Percentiles rank a stretch among this genome's conserved stretches.
Evolutionary conservation across 2,329 filamentous ascomycete species (phyloP).

Genomic region (Epichloe aotearoae): DNA sequence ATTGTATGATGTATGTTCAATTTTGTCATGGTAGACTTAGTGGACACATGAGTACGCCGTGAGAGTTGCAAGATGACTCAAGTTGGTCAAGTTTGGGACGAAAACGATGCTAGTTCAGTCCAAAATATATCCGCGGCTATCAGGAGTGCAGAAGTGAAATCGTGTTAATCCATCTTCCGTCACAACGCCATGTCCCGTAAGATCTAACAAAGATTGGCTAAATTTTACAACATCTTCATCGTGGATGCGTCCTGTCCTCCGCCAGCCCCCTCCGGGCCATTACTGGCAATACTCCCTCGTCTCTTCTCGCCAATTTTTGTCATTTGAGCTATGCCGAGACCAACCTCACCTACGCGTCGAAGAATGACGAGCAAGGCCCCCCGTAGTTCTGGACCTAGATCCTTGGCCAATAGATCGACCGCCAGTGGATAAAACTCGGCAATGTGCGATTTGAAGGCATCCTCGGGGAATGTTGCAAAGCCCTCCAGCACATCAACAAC

Average conservation of each 20-base stretch:
- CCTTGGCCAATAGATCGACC: conserved; percentile 70
- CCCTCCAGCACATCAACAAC: conserved; percentile 95
- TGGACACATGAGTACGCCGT: too few relatives aligned
- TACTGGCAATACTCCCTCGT: conserved; percentile 28
- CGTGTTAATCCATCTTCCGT: conserved; percentile 14
- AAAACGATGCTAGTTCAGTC: too few relatives aligned
- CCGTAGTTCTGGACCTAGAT: conserved; percentile 69
- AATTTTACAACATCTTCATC: conserved; percentile 21
- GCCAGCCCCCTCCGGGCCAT: conserved; percentile 15
- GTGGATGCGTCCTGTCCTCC: conserved; percentile 20
- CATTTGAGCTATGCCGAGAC: conserved; percentile 43
- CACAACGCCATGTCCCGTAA: conserved; percentile 16
- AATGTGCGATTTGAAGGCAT: conserved; percentile 69
- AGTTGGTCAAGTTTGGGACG: not conserved
- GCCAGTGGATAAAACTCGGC: conserved; percentile 74
- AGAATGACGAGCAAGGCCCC: conserved; percentile 63
- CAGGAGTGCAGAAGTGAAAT: conserved; percentile 6
- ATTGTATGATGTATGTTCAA: too few relatives aligned
- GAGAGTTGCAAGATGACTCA: not conserved
- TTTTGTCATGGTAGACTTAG: too few relatives aligned
- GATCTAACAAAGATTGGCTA: conserved; percentile 1
- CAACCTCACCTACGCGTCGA: conserved; percentile 69
- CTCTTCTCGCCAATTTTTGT: conserved; percentile 19
- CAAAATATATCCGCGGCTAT: too few relatives aligned
- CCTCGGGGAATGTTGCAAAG: conserved; percentile 68